Evolutionary conservation across 2,329 filamentous ascomycete species (phyloP).

Genomic region (Sporothrix brunneoviolacea): DNA sequence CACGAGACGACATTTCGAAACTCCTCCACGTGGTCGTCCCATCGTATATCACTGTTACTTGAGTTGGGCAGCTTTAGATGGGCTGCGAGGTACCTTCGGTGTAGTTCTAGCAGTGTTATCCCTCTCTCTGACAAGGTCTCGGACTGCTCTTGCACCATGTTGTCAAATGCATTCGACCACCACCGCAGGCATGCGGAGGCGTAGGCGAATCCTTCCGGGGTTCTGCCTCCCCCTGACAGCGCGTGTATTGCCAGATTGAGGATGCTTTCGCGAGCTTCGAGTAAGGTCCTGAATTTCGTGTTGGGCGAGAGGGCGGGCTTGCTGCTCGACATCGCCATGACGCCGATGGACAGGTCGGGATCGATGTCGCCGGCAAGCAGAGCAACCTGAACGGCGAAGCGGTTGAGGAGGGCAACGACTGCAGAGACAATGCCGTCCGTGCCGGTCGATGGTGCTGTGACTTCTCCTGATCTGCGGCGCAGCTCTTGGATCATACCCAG

Average conservation of each 20-base stretch:
- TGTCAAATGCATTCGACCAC: conserved; percentile 8
- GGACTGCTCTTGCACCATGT: background rate
- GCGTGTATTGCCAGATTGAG: conserved; percentile 2
- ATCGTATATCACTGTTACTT: background rate
- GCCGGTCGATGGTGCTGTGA: background rate
- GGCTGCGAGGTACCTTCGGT: conserved; percentile 5
- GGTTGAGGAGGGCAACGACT: conserved; percentile 11
- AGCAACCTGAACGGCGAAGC: conserved; percentile 13
- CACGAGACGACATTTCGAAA: background rate
- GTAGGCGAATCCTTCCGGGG: background rate
- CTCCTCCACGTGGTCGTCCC: background rate
- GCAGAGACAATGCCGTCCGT: conserved; percentile 4
- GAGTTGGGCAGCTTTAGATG: background rate
- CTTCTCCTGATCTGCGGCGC: background rate
- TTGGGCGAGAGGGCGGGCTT: background rate
- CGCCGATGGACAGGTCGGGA: background rate
- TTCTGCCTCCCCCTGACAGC: background rate
- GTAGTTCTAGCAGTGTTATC: conserved; percentile 6
- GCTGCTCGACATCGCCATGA: background rate
- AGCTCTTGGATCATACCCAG: conserved; percentile 9
- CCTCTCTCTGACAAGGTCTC: background rate
- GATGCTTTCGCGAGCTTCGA: conserved; percentile 8
- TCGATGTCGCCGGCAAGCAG: conserved; percentile 11
- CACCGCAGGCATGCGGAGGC: background rate
- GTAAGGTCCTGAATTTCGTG: background rate